Evolutionary conservation across 2,329 filamentous ascomycete genomes (phyloP).

Genomic region (Trichoderma citrinoviride): DNA sequence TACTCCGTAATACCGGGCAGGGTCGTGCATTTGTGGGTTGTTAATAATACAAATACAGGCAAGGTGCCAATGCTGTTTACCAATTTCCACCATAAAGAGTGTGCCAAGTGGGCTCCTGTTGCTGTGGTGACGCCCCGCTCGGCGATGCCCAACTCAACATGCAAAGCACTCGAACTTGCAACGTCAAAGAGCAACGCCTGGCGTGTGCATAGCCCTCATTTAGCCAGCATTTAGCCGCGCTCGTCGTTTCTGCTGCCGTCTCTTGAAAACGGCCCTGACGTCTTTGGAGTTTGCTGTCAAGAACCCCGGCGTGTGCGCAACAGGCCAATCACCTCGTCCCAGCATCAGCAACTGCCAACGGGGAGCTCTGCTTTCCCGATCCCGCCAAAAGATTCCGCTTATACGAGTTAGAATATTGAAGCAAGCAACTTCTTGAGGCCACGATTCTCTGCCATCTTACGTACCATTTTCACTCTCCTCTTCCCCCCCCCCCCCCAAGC

Average conservation of each 20-base stretch:
- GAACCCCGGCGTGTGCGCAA: conserved; percentile 23
- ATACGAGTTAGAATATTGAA: too few relatives aligned
- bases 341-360: not conserved
- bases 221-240: not conserved
- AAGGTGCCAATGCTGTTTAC: conserved; percentile 28
- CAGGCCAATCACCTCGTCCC: conserved; percentile 13
- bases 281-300: too few relatives aligned
- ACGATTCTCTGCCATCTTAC: not conserved
- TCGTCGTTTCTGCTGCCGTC: not conserved
- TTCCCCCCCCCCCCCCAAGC: too few relatives aligned
- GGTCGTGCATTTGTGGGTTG: conserved; percentile 16
- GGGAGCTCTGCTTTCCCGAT: conserved; percentile 7
- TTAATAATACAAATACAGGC: not conserved
- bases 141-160: conserved; percentile 25
- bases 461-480: not conserved
- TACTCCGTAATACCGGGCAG: conserved; percentile 5
- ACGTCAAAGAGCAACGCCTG: not conserved
- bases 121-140: conserved; percentile 27
- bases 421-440: not conserved
- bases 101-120: conserved; percentile 23
- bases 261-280: not conserved
- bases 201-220: not conserved
- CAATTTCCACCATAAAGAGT: conserved; percentile 25
- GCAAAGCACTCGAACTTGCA: not conserved
- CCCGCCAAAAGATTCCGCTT: not conserved